Evolutionary conservation across 805 yeast species (phyloP), one percentile per base, ranked within the genome.

Genomic region (Hanseniaspora meyeri): DNA sequence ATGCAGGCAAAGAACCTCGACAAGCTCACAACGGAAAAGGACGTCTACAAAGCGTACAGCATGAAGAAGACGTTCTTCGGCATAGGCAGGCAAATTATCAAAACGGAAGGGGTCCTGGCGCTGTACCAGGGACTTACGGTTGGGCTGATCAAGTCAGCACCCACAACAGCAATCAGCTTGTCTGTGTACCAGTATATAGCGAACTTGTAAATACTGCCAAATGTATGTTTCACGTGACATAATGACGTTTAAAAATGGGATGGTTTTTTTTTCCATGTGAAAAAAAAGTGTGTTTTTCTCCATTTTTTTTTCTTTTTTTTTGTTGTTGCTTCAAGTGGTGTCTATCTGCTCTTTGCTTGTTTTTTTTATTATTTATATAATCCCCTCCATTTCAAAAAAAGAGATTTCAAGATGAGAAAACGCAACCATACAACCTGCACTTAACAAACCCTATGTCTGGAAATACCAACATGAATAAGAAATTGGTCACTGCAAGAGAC

Each of bases 81-180:
- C 7, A 65, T 72, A 16, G 72, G 70, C 1, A 32, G 59, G 4
- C 63, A 65, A 3, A 77, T 88, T 38, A 58, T 81, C 4, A 61
- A 59, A 14, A 65, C 62, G 2, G 90, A 86, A 62, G 95, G 96
- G 0, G 1, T 77, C 0, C 62, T 67, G 9, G 93, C 95, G 0
- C 70, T 88, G 12, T 89, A 89, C 68, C 78, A 81, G 54, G 96
- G 96, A 0, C 76, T 83, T 57, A 69, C 79, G 0, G 79, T 88
- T 0, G 83, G 95, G 6, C 60, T 89, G 3, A 57, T 84, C 51
- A 89, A 89, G 66, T 79, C 87, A 14, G 93, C 91, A 0, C 97
- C 97, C 0, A 79, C 87, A 1, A 75, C 73, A 46, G 87, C 87
- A 0, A 67, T 85, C 4, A 78, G 88, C 0, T 72, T 85, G 57